Evolutionary conservation across 2,329 filamentous ascomycete genomes (phyloP).

Genomic region (Alternaria novae-zelandiae): DNA sequence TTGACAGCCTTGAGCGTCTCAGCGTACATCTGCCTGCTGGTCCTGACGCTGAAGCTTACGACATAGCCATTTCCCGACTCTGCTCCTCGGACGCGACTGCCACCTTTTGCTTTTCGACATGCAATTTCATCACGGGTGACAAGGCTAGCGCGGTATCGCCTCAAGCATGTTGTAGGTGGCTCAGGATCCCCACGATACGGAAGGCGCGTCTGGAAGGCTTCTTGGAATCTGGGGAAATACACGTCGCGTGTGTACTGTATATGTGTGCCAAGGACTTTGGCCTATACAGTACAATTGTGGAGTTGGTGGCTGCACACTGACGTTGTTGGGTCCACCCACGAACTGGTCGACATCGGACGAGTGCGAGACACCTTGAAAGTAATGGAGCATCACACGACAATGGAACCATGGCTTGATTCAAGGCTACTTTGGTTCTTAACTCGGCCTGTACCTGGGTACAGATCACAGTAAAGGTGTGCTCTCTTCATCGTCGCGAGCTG

Average conservation of each 20-base stretch:
- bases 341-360: not conserved
- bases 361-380: not conserved
- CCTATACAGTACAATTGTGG: conserved; percentile 22
- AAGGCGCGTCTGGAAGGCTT: conserved; percentile 6
- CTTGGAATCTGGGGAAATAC: conserved; percentile 14
- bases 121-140: not conserved
- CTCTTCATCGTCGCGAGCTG: conserved; percentile 1
- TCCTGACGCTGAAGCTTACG: conserved; percentile 61
- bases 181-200: not conserved
- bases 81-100: not conserved
- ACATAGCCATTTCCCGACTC: not conserved
- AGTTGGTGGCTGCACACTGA: conserved; percentile 25
- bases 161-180: not conserved
- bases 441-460: not conserved
- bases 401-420: not conserved
- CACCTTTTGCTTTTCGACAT: not conserved
- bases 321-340: conserved; percentile 6
- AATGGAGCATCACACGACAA: not conserved
- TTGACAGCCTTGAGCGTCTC: conserved; percentile 67
- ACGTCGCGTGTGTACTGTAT: conserved; percentile 20
- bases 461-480: not conserved
- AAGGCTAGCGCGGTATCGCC: not conserved
- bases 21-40: conserved; percentile 66
- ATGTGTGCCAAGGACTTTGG: conserved; percentile 9
- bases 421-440: not conserved